Evolutionary conservation across 1,284 basidiomycete genomes (phyloP).

Genomic region (Pulchroboletus neoregius): DNA sequence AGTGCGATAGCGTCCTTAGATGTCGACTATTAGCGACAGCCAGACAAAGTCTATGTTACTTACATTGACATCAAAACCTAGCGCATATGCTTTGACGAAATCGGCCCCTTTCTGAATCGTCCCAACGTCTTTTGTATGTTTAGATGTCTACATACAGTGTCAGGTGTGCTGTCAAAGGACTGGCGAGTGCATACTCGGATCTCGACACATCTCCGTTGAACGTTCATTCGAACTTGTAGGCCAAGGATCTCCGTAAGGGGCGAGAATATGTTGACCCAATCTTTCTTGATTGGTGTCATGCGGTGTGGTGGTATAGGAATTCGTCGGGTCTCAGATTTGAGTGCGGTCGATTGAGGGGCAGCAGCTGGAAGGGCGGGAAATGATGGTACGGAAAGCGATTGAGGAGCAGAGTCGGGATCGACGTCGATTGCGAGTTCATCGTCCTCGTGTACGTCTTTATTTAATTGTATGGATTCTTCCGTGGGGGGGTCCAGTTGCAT

Average conservation of each 20-base stretch:
- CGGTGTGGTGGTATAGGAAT: conserved; percentile 94
- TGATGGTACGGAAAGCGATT: conserved; percentile 48
- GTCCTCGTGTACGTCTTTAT: conserved; percentile 35
- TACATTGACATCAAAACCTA: conserved; percentile 93
- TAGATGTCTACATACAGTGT: conserved; percentile 71
- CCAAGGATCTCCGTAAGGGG: conserved; percentile 94
- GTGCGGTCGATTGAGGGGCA: conserved; percentile 44
- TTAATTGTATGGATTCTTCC: conserved; percentile 5
- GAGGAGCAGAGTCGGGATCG: conserved; percentile 40
- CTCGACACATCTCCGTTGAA: conserved; percentile 85
- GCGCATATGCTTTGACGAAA: conserved; percentile 92
- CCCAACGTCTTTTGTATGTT: conserved; percentile 88
- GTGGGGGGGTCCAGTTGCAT: conserved; percentile 31
- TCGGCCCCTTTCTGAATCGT: conserved; percentile 97
- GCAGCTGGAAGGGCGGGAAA: conserved; percentile 64
- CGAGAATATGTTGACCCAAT: conserved; percentile 97
- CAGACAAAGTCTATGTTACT: conserved; percentile 21
- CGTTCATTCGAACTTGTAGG: conserved; percentile 96
- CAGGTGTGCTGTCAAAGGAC: conserved; percentile 4
- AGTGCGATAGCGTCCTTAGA: conserved; percentile 90
- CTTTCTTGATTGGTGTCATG: conserved; percentile 95
- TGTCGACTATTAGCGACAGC: conserved; percentile 2
- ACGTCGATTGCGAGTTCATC: conserved; percentile 64
- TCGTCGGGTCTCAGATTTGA: conserved; percentile 77
- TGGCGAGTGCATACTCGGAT: conserved; percentile 64